A percentile compares a stretch with the other conserved stretches of the same genome.
phyloP scores from a whole-genome alignment of 345 rosid genomes.

The Euphorbia lathyris region DNA sequence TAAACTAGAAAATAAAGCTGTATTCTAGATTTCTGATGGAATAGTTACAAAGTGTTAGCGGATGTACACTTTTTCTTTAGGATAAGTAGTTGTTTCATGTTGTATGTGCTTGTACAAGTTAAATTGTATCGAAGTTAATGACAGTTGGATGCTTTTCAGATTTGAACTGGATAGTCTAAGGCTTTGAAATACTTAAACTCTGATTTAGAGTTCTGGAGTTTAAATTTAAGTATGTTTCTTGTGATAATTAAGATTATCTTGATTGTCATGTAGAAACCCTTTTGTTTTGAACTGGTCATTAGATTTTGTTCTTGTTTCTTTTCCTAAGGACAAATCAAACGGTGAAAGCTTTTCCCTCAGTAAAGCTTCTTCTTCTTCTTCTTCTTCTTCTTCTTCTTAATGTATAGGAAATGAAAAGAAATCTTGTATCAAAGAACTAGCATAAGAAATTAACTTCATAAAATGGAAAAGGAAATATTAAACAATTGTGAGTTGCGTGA shows the following conservation, averaged over 20 bases:
- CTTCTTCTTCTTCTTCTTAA: background rate
- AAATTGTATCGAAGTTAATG: background rate
- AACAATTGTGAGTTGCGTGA: background rate
- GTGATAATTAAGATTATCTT: too few relatives aligned
- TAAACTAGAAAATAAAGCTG: background rate
- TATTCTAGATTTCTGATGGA: background rate
- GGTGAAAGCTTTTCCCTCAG: background rate
- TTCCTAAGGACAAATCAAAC: background rate
- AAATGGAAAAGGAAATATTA: background rate
- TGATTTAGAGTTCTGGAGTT: background rate
- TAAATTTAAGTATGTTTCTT: background rate
- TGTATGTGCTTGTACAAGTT: background rate
- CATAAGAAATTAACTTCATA: background rate
- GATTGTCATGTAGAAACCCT: background rate
- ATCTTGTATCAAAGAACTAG: background rate
- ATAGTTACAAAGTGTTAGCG: background rate
- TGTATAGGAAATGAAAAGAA: background rate
- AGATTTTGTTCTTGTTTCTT: background rate
- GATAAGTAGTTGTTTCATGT: background rate
- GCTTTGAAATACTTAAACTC: background rate
- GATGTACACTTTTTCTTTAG: background rate
- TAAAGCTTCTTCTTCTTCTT: background rate
- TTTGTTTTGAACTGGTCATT: background rate
- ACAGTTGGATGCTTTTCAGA: background rate
- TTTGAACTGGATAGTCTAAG: background rate